Evolutionary conservation across 2,329 filamentous ascomycete genomes (phyloP).

Genomic region (Rutstroemia sp.): DNA sequence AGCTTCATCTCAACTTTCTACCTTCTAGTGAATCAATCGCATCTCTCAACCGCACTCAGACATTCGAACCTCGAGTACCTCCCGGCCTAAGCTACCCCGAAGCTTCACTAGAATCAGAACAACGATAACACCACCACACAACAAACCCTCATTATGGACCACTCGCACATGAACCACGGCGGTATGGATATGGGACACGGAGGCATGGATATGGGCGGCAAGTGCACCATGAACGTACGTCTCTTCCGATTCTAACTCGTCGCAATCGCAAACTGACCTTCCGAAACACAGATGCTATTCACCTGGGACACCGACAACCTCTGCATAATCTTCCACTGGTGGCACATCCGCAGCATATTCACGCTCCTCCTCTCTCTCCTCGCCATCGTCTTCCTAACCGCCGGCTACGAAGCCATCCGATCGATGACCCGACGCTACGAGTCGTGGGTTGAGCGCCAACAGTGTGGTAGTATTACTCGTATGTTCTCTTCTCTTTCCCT

Average conservation of each 20-base stretch:
- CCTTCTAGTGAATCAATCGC: background rate
- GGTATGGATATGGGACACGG: constrained; percentile 36
- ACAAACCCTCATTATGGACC: constrained; percentile 14
- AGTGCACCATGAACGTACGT: constrained; percentile 88
- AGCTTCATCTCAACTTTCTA: background rate
- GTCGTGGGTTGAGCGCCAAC: constrained; percentile 29
- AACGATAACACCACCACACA: background rate
- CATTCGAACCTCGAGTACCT: background rate
- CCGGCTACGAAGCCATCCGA: constrained; percentile 89
- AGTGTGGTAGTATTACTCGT: constrained; percentile 22
- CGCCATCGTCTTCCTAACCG: constrained; percentile 72
- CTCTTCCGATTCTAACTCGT: background rate
- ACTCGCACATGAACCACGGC: constrained; percentile 36
- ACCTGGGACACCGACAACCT: constrained; percentile 92
- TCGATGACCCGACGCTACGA: constrained; percentile 74
- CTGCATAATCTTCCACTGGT: constrained; percentile 90
- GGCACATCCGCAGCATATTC: constrained; percentile 70
- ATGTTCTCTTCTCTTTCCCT: constrained; percentile 12
- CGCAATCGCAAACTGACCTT: background rate
- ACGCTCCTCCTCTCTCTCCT: constrained; percentile 77
- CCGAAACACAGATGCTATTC: constrained; percentile 77
- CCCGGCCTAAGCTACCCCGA: no score
- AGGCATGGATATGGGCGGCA: constrained; percentile 44
- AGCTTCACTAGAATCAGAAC: no score
- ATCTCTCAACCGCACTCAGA: background rate